Percentiles rank a stretch among this genome's conserved stretches.
These are phyloP conservation scores for Phytophthora litchii DNA, from an alignment of 352 stramenopile species.

Conservation along the genomic window DNA sequence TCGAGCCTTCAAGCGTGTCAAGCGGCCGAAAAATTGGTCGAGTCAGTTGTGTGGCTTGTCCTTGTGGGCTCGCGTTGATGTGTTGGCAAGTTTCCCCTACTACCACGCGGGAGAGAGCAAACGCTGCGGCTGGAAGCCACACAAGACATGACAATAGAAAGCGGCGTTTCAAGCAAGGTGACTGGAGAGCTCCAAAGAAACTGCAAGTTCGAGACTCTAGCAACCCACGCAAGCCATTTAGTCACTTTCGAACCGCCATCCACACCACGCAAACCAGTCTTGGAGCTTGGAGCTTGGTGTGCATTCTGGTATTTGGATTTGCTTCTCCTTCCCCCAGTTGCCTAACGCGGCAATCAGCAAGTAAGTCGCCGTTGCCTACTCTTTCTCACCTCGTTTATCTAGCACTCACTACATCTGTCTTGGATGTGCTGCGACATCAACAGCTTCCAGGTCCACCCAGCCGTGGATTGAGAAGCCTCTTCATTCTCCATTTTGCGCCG, in stretches of 20 bases:
- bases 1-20: constrained; percentile 13
- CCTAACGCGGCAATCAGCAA: constrained; percentile 20
- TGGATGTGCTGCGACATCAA: constrained; percentile 21
- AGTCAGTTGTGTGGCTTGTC: constrained; percentile 23
- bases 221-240: constrained; percentile 4
- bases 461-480: constrained; percentile 6
- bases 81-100: constrained; percentile 14
- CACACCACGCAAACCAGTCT: background rate
- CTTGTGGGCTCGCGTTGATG: constrained; percentile 7
- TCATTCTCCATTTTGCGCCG: constrained; percentile 32
- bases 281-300: background rate
- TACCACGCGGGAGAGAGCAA: constrained; percentile 23
- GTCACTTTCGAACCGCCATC: constrained; percentile 24
- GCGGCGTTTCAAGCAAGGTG: constrained; percentile 22
- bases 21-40: constrained; percentile 27
- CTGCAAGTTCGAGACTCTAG: constrained; percentile 8
- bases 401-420: constrained; percentile 16
- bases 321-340: constrained; percentile 21
- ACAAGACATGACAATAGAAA: constrained; percentile 15
- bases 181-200: constrained; percentile 20
- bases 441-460: constrained; percentile 7
- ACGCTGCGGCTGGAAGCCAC: constrained; percentile 12
- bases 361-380: constrained; percentile 35
- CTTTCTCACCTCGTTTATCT: constrained; percentile 13
- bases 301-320: constrained; percentile 6